A percentile compares a stretch with the other conserved stretches of the same genome.
Evolutionary conservation across 73 alveolate genomes (phyloP).

Genomic region (Durusdinium trenchii): DNA sequence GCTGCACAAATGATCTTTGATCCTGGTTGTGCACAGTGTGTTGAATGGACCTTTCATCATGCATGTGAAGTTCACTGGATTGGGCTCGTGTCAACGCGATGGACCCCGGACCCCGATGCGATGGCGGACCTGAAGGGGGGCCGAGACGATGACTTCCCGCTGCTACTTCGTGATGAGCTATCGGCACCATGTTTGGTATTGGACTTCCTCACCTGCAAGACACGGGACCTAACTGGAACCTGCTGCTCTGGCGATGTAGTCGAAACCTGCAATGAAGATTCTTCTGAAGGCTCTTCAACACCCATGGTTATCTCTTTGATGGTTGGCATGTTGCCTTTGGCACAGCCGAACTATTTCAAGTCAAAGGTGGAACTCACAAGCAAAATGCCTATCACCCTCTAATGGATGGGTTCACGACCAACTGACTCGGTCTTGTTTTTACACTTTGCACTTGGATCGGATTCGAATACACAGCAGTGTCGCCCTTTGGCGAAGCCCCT

Average conservation of each 20-base stretch:
- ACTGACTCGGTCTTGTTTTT: too few species aligned
- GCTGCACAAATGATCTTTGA: not conserved
- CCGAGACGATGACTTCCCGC: not conserved
- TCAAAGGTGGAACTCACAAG: too few species aligned
- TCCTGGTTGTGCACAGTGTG: not conserved
- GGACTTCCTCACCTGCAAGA: not conserved
- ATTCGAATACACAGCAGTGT: too few species aligned
- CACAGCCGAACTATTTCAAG: too few species aligned
- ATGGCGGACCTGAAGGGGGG: not conserved
- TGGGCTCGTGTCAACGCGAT: not conserved
- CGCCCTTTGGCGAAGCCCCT: not conserved
- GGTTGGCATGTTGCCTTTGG: too few species aligned
- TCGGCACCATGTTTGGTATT: not conserved
- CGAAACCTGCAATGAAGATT: conserved; percentile 2
- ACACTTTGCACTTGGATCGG: too few species aligned
- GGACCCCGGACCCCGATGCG: conserved; percentile 26
- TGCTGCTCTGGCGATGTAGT: not conserved
- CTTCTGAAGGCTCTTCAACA: not conserved
- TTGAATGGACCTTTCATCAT: not conserved
- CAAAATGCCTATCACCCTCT: too few species aligned
- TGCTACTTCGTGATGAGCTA: conserved; percentile 1
- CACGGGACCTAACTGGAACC: not conserved
- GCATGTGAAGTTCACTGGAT: not conserved
- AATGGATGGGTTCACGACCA: too few species aligned
- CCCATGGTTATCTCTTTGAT: not conserved